Evolutionary conservation across 2,329 filamentous ascomycete genomes (phyloP).

Genomic region (Paecilomyces formosus): DNA sequence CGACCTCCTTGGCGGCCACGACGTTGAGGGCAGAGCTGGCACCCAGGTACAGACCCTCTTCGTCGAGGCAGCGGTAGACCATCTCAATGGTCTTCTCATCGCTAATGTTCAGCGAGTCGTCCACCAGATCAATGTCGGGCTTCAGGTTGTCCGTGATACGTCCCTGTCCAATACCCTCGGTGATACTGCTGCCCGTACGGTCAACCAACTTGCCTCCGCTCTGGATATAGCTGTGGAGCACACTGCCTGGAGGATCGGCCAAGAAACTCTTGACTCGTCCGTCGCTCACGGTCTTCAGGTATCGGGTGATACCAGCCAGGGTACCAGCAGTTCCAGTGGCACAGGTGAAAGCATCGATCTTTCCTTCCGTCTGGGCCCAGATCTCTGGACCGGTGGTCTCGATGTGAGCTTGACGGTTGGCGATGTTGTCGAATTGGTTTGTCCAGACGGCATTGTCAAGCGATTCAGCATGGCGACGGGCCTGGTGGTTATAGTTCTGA

Average conservation of each 20-base stretch:
- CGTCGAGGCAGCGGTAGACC: slow-evolving; percentile 93
- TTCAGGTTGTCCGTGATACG: slow-evolving; percentile 90
- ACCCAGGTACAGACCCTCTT: slow-evolving; percentile 91
- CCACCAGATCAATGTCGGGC: slow-evolving; percentile 75
- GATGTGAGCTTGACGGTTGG: slow-evolving; percentile 88
- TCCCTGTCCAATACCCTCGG: slow-evolving; percentile 95
- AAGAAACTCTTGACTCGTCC: slow-evolving; percentile 80
- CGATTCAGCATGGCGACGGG: slow-evolving; percentile 75
- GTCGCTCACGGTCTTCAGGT: slow-evolving; percentile 72
- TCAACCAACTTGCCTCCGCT: slow-evolving; percentile 80
- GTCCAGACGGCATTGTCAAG: slow-evolving; percentile 93
- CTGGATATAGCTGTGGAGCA: slow-evolving; percentile 84
- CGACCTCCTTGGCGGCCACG: slow-evolving; percentile 88
- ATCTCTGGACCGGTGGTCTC: slow-evolving; percentile 97
- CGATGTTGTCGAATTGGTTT: slow-evolving; percentile 96
- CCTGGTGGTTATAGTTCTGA: slow-evolving; percentile 97
- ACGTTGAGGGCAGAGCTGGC: slow-evolving; percentile 93
- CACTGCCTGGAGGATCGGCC: slow-evolving; percentile 87
- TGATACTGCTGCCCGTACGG: slow-evolving; percentile 78
- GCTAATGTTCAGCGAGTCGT: slow-evolving; percentile 74
- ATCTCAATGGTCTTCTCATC: slow-evolving; percentile 96
- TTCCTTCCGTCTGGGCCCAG: slow-evolving; percentile 82
- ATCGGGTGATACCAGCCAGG: slow-evolving; percentile 79
- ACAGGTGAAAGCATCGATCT: slow-evolving; percentile 89
- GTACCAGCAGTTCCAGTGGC: slow-evolving; percentile 90